Conservation (phyloP, 108 stramenopile species). For the Nitzschia sp. region DNA sequence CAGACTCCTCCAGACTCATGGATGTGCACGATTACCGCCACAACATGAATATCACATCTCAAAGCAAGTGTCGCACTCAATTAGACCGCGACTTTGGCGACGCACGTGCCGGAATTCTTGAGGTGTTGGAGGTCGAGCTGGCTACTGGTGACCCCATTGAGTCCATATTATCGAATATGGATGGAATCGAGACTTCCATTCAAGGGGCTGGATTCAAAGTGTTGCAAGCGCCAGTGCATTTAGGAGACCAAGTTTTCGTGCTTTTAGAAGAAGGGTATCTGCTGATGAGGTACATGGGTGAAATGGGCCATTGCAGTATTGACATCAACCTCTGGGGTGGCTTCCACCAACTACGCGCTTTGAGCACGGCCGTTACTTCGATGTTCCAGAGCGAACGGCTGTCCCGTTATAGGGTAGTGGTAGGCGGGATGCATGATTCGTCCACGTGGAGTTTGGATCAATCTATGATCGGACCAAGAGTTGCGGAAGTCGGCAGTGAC, state of each 20-base stretch:
- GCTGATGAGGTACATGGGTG: slow-evolving; percentile 49
- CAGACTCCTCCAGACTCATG: slow-evolving; percentile 5
- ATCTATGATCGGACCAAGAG: slow-evolving; percentile 63
- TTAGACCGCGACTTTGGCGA: not conserved
- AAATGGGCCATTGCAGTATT: slow-evolving; percentile 55
- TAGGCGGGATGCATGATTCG: slow-evolving; percentile 80
- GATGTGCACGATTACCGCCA: slow-evolving; percentile 36
- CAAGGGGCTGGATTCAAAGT: slow-evolving; percentile 40
- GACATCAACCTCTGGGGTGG: slow-evolving; percentile 62
- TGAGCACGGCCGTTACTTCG: slow-evolving; percentile 22
- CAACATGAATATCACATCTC: not conserved
- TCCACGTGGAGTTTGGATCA: slow-evolving; percentile 80
- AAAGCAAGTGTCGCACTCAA: not conserved
- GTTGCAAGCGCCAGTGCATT: slow-evolving; percentile 20
- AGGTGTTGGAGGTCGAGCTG: slow-evolving; percentile 62
- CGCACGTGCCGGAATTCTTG: slow-evolving; percentile 39
- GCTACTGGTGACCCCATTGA: slow-evolving; percentile 32
- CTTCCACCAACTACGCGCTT: slow-evolving; percentile 37
- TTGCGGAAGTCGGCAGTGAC: slow-evolving; percentile 19
- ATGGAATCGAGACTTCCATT: slow-evolving; percentile 26
- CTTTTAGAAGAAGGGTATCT: slow-evolving; percentile 68
- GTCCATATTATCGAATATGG: not conserved
- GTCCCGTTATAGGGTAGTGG: slow-evolving; percentile 67
- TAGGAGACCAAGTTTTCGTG: slow-evolving; percentile 21
- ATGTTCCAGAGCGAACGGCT: slow-evolving; percentile 32